Evolutionary conservation across 768 basidiomycete genomes (phyloP).

Genomic region (Lactifluus subvellereus): DNA sequence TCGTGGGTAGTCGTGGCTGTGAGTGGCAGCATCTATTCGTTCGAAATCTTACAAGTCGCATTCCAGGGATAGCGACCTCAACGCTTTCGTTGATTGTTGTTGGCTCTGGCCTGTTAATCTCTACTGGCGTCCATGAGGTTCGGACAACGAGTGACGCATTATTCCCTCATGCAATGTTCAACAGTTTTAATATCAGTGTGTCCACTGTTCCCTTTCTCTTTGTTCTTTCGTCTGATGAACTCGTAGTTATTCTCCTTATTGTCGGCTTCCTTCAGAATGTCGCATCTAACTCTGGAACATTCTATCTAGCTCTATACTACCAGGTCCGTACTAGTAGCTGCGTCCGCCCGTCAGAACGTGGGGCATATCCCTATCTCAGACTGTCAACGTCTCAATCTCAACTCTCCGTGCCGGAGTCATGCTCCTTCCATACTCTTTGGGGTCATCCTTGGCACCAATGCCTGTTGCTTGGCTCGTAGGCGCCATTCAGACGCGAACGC

Average conservation of each 20-base stretch:
- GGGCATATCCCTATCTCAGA: conserved; percentile 36
- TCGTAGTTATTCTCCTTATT: conserved; percentile 55
- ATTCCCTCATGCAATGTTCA: conserved; percentile 65
- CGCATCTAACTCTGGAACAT: conserved; percentile 79
- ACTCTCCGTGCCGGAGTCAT: conserved; percentile 68
- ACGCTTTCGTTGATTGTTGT: conserved; percentile 55
- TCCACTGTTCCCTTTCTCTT: conserved; percentile 5
- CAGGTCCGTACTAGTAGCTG: conserved; percentile 56
- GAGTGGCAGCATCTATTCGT: conserved; percentile 30
- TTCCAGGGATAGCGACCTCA: conserved; percentile 54
- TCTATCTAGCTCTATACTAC: conserved; percentile 78
- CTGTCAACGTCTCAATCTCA: conserved; percentile 54
- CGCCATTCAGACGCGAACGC: conserved; percentile 53
- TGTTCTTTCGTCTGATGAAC: conserved; percentile 14
- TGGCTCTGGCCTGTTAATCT: conserved; percentile 49
- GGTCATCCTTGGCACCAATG: conserved; percentile 78
- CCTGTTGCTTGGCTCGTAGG: conserved; percentile 78
- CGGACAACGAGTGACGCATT: conserved; percentile 62
- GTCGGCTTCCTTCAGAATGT: conserved; percentile 78
- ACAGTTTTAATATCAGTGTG: conserved; percentile 53
- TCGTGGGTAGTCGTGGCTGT: conserved; percentile 66
- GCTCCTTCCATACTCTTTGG: conserved; percentile 79
- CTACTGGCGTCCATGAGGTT: conserved; percentile 63
- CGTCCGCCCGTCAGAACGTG: not conserved
- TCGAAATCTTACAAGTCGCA: not conserved